phyloP scores from a whole-genome alignment of 805 yeast species.

The Metschnikowia gelsemii region DNA sequence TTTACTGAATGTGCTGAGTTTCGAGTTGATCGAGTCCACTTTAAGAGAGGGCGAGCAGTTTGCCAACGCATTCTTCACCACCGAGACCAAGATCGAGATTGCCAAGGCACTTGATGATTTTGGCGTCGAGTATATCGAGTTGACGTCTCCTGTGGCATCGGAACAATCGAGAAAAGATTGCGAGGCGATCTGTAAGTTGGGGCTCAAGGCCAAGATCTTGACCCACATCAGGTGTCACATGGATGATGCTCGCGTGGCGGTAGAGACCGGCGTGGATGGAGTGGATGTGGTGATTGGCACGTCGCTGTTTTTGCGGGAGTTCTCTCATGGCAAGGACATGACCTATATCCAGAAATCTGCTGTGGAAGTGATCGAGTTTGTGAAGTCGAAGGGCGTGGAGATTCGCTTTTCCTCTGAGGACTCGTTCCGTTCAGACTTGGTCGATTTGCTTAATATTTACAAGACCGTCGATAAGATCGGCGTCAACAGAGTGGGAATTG shows the following conservation, averaged over 20 bases:
- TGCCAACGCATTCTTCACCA: conserved; percentile 92
- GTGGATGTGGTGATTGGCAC: conserved; percentile 98
- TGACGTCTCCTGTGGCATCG: conserved; percentile 96
- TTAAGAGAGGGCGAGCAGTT: conserved; percentile 98
- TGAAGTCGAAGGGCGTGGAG: conserved; percentile 94
- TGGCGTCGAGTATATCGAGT: conserved; percentile 96
- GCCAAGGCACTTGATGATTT: conserved; percentile 97
- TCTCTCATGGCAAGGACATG: conserved; percentile 98
- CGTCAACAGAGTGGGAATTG: conserved; percentile 98
- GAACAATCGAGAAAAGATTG: conserved; percentile 92
- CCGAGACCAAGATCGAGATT: conserved; percentile 93
- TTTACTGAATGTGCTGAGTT: conserved; percentile 82
- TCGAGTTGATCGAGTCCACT: conserved; percentile 92
- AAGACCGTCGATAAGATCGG: conserved; percentile 96
- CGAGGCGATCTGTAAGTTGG: conserved; percentile 97
- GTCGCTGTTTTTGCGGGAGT: conserved; percentile 89
- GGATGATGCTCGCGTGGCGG: conserved; percentile 98
- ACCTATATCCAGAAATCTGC: conserved; percentile 94
- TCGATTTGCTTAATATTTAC: conserved; percentile 91
- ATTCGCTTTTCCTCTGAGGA: conserved; percentile 96
- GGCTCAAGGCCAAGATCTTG: conserved; percentile 90
- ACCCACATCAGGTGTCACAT: conserved; percentile 98
- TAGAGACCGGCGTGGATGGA: conserved; percentile 98
- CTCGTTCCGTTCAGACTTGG: conserved; percentile 94
- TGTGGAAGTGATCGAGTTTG: conserved; percentile 94